These are phyloP conservation scores for Nemophila menziesii DNA, from an alignment of 257 asterid genomes.

Conservation along the genomic window DNA sequence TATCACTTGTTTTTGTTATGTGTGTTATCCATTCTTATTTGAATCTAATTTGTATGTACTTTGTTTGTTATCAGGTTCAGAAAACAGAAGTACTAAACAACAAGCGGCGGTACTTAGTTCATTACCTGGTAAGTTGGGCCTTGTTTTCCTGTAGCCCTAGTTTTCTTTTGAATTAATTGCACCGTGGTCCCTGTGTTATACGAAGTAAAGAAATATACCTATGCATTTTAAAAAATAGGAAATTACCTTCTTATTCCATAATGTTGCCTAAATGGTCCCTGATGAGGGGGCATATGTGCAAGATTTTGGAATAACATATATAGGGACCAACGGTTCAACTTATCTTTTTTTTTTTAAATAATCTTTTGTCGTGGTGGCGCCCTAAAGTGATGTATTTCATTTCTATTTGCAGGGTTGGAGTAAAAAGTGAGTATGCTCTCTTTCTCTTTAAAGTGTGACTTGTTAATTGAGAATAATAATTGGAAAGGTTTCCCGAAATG, in stretches of 20 bases:
- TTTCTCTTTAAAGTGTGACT: constrained; percentile 8
- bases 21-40: no score
- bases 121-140: constrained; percentile 71
- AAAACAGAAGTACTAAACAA: constrained; percentile 74
- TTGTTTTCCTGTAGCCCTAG: no score
- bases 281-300: no score
- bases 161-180: no score
- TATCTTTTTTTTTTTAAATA: background rate
- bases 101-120: constrained; percentile 83
- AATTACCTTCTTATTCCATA: no score
- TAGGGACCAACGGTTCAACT: background rate
- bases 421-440: constrained; percentile 70
- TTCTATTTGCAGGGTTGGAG: constrained; percentile 81
- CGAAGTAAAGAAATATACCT: no score
- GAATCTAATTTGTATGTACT: no score
- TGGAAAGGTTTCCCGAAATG: background rate
- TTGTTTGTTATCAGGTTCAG: constrained; percentile 70
- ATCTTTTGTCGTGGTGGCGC: constrained; percentile 4
- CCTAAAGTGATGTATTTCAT: constrained; percentile 3
- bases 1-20: no score
- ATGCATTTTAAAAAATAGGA: no score
- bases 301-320: no score
- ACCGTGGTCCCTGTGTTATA: no score
- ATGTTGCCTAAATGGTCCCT: no score
- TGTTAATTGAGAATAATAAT: background rate